These are phyloP conservation scores for Hygrophoropsis aurantiaca DNA, from an alignment of 768 basidiomycete genomes.

Conservation along the genomic window DNA sequence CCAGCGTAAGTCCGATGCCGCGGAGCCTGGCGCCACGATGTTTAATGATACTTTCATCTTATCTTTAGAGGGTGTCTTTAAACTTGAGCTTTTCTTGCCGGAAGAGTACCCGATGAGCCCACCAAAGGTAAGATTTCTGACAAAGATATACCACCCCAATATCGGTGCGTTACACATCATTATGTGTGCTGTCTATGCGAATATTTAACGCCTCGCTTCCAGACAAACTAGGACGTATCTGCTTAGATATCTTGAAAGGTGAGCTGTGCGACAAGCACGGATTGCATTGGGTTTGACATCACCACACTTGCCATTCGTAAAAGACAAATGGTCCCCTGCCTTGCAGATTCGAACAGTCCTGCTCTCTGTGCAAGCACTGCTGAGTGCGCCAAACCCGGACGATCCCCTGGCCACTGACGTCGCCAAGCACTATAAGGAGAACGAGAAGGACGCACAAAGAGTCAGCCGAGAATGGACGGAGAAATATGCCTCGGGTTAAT, in stretches of 20 bases:
- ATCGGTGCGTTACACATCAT: slow-evolving; percentile 68
- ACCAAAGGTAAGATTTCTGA: slow-evolving; percentile 96
- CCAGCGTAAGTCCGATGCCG: slow-evolving; percentile 55
- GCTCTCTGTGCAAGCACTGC: slow-evolving; percentile 93
- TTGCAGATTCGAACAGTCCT: slow-evolving; percentile 98
- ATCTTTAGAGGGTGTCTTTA: slow-evolving; percentile 80
- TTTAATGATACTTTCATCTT: slow-evolving; percentile 7
- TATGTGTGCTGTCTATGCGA: neutral
- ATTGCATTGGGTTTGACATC: neutral
- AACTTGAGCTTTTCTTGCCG: slow-evolving; percentile 95
- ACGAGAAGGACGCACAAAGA: slow-evolving; percentile 89
- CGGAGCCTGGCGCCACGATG: neutral
- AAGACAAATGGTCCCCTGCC: slow-evolving; percentile 99
- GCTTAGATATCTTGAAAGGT: slow-evolving; percentile 98
- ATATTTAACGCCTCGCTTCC: neutral
- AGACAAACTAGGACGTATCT: slow-evolving; percentile 99
- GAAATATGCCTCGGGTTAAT: slow-evolving; percentile 62
- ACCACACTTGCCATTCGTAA: no score
- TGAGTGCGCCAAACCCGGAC: slow-evolving; percentile 95
- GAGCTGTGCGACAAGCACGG: slow-evolving; percentile 16
- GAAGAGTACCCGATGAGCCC: slow-evolving; percentile 99
- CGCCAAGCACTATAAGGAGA: slow-evolving; percentile 98
- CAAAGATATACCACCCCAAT: slow-evolving; percentile 99
- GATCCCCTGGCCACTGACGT: slow-evolving; percentile 93
- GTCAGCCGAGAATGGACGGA: slow-evolving; percentile 96